A percentile compares a stretch with the other conserved stretches of the same genome.
Evolutionary conservation across 345 rosid species (phyloP).

Genomic region (Euphorbia tirucalli): DNA sequence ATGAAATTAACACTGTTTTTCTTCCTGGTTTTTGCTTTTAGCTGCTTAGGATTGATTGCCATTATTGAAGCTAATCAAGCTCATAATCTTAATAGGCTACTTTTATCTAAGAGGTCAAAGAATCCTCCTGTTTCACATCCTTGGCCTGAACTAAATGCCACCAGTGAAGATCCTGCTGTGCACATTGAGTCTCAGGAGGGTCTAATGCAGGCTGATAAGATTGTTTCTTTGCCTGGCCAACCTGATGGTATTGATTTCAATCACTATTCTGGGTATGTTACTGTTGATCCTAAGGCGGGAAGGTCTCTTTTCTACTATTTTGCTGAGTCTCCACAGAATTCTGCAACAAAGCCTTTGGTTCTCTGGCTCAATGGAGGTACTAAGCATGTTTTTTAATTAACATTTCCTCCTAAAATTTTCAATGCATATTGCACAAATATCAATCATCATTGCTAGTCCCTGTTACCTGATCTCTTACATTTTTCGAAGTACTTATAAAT

Average conservation of each 20-base stretch:
- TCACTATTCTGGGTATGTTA: constrained; percentile 40
- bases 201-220: constrained; percentile 27
- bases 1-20: not conserved
- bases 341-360: constrained; percentile 43
- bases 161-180: not conserved
- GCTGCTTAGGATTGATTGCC: not conserved
- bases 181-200: constrained; percentile 22
- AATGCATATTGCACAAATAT: too few species aligned
- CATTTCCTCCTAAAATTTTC: too few species aligned
- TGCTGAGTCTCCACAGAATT: constrained; percentile 33
- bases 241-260: constrained; percentile 37
- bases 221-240: constrained; percentile 35
- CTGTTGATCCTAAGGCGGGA: constrained; percentile 31
- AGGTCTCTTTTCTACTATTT: constrained; percentile 41
- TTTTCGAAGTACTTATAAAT: too few species aligned
- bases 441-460: too few species aligned
- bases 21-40: not conserved
- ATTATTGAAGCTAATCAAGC: not conserved
- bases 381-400: too few species aligned
- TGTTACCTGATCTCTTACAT: too few species aligned
- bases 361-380: constrained; percentile 43
- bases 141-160: not conserved
- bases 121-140: not conserved
- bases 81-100: not conserved
- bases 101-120: not conserved